Evolutionary conservation across 2,329 filamentous ascomycete genomes (phyloP).

Genomic region (Esteya vermicola): DNA sequence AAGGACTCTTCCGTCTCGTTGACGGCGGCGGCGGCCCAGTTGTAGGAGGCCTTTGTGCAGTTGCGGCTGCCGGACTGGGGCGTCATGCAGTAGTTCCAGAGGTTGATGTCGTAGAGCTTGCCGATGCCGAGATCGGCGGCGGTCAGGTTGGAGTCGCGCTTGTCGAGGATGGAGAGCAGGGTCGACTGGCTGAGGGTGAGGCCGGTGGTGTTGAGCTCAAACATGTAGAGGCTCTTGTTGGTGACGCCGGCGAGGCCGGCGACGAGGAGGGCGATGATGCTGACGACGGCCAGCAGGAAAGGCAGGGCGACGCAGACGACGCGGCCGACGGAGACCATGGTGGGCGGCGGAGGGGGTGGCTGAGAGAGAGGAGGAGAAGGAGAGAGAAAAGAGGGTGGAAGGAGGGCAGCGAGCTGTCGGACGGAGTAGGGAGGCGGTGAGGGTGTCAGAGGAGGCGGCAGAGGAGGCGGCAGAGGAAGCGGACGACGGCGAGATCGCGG

Average conservation of each 20-base stretch:
- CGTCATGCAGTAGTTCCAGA: conserved; percentile 78
- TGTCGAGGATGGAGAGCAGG: conserved; percentile 1
- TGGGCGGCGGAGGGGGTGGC: too few species aligned
- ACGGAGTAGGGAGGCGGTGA: not conserved
- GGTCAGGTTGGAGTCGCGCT: conserved; percentile 31
- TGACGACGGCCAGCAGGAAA: conserved; percentile 65
- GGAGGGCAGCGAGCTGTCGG: not conserved
- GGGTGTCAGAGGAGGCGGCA: too few species aligned
- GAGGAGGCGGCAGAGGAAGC: too few species aligned
- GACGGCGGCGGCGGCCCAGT: conserved; percentile 65
- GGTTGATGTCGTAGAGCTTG: conserved; percentile 65
- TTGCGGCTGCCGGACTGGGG: conserved; percentile 38
- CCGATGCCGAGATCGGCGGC: conserved; percentile 46
- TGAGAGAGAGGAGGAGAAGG: not conserved
- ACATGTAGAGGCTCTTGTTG: conserved; percentile 41
- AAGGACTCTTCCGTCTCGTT: conserved; percentile 44
- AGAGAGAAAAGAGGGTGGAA: not conserved
- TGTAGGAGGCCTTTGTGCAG: conserved; percentile 57
- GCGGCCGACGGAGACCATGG: conserved; percentile 43
- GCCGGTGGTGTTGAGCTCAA: conserved; percentile 47
- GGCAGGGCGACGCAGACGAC: conserved; percentile 80
- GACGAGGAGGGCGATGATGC: conserved; percentile 54
- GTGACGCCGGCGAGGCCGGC: conserved; percentile 40
- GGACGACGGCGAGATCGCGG: not conserved
- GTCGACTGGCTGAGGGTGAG: conserved; percentile 29